Evolutionary conservation across 108 stramenopile genomes (phyloP), one percentile per base, ranked within the genome.

Genomic region (Cyclotella cryptica): DNA sequence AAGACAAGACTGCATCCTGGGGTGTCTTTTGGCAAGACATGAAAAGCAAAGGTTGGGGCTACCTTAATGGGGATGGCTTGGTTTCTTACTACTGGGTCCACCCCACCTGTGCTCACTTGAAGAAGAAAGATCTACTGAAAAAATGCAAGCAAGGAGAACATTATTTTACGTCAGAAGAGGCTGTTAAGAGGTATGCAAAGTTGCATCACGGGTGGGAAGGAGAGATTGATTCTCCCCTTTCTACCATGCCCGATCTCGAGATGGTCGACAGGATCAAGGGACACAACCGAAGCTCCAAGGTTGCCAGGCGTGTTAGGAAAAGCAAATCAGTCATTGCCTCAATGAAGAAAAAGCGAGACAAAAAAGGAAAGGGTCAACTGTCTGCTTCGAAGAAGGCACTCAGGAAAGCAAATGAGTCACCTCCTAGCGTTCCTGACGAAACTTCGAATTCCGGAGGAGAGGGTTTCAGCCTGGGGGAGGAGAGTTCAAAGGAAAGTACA

Each of bases 81-180:
- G 58, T 72, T 13, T 64, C 60, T 30, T 73, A 54, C 42, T 79
- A 72, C 61, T 79, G 41, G 17, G 42, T 72, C 5, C 64, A 72
- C 47, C 72, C 79, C 19, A 53, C 51, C 0, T 73, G 35, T 57
- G 46, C 44, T 7, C 39, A 66, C 6, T 26, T 66, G 35, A 53
- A 27, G 0, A 79, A 79, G 49, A 19, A n/a, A 18, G 49, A 72
- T 9, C 15, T 79, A 3, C 4, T 79, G 0, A 42, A 59, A 17
- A 0, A 55, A 15, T 44, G 58, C 28, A 68, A 13, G 9, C 47
- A 51, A n/a, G 79, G 72, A 11, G 39, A 46, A 30, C 69, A 72
- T 79, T 79, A 68, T 35, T 79, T 79, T 19, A 72, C 45, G 1
- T 60, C 65, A 9, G 79, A 79, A 22, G 66, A 66, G 24, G 65